Evolutionary conservation across 2,329 filamentous ascomycete species (phyloP).

Genomic region (Colletotrichum lentis): DNA sequence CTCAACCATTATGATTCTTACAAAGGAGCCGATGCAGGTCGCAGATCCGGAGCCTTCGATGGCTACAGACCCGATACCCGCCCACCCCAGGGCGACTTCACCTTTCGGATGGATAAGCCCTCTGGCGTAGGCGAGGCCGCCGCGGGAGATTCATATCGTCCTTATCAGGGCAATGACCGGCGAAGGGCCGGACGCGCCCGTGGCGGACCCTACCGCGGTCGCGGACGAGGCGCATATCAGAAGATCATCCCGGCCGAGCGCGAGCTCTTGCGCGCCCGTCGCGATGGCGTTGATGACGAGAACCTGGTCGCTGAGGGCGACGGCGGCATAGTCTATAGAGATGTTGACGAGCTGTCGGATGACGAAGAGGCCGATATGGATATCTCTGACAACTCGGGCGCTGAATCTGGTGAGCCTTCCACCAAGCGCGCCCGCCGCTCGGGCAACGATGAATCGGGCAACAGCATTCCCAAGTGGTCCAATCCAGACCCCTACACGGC

Average conservation of each 20-base stretch:
- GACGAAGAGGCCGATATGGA: constrained; percentile 72
- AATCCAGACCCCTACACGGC: constrained; percentile 95
- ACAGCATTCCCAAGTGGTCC: constrained; percentile 80
- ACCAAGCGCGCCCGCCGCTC: constrained; percentile 54
- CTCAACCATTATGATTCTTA: constrained; percentile 29
- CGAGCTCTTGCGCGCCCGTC: constrained; percentile 54
- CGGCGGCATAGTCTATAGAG: constrained; percentile 60
- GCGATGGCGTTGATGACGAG: constrained; percentile 53
- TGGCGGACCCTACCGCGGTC: constrained; percentile 21
- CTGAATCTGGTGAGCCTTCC: constrained; percentile 51
- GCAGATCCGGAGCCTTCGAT: constrained; percentile 33
- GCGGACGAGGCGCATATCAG: constrained; percentile 40
- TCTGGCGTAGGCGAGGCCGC: constrained; percentile 54
- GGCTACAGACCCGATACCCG: constrained; percentile 50
- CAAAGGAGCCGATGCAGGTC: constrained; percentile 29
- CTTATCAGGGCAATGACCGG: constrained; percentile 37
- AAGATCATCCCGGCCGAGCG: constrained; percentile 57
- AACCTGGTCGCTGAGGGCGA: constrained; percentile 57
- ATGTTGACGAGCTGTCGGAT: constrained; percentile 67
- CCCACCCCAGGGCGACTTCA: constrained; percentile 60
- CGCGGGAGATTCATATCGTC: constrained; percentile 46
- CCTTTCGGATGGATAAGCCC: constrained; percentile 63
- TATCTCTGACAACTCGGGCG: constrained; percentile 61
- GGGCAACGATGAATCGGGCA: constrained; percentile 48
- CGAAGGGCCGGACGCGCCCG: constrained; percentile 18